Conservation (phyloP, 2,329 filamentous ascomycete genomes). For the Penicillium aurantiogriseum region DNA sequence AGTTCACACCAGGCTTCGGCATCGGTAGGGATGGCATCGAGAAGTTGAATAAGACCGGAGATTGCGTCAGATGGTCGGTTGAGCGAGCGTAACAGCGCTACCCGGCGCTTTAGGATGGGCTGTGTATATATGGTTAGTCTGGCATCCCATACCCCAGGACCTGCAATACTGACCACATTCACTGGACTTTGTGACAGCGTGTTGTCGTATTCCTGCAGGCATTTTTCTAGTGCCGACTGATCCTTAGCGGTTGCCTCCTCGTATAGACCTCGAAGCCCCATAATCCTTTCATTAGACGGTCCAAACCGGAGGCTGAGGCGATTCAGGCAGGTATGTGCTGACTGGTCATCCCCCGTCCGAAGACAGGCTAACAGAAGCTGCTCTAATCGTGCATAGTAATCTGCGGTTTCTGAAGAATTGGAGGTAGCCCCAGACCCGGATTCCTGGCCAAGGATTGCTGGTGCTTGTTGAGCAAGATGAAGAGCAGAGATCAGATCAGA, state of each 20-base stretch:
- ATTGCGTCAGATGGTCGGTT: slow-evolving; percentile 71
- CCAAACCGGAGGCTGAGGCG: slow-evolving; percentile 79
- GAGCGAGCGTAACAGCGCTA: slow-evolving; percentile 75
- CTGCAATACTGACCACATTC: slow-evolving; percentile 65
- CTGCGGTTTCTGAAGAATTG: slow-evolving; percentile 65
- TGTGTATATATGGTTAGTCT: slow-evolving; percentile 42
- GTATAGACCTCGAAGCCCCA: slow-evolving; percentile 77
- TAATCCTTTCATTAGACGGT: slow-evolving; percentile 76
- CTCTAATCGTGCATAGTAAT: slow-evolving; percentile 82
- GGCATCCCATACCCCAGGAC: neutral
- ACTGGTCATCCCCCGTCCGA: slow-evolving; percentile 75
- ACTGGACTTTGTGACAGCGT: slow-evolving; percentile 71
- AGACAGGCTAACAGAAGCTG: slow-evolving; percentile 83
- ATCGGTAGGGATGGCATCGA: slow-evolving; percentile 85
- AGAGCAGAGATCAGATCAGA: slow-evolving; percentile 49
- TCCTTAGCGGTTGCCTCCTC: slow-evolving; percentile 77
- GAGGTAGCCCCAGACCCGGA: slow-evolving; percentile 50
- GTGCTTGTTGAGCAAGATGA: slow-evolving; percentile 44
- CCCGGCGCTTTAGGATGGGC: slow-evolving; percentile 81
- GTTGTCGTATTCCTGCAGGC: slow-evolving; percentile 75
- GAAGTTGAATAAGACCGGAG: slow-evolving; percentile 66
- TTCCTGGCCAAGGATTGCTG: slow-evolving; percentile 43
- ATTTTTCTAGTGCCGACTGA: slow-evolving; percentile 61
- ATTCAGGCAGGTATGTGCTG: slow-evolving; percentile 72
- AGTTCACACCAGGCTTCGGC: slow-evolving; percentile 92